phyloP scores from a whole-genome alignment of 495 filamentous ascomycete genomes.

The Tricharina praecox region DNA sequence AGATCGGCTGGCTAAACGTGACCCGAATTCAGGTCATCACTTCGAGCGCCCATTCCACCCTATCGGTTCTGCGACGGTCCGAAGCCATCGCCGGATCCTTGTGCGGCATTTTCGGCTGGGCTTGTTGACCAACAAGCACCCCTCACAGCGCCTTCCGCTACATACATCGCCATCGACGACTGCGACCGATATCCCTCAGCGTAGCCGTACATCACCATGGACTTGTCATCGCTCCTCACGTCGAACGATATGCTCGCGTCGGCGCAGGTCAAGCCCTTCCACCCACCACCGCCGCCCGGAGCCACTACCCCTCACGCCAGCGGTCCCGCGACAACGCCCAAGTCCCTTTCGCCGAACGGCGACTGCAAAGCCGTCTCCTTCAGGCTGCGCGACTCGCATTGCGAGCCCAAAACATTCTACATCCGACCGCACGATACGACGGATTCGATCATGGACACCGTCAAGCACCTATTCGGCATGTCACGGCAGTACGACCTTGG shows the following conservation, averaged over 20 bases:
- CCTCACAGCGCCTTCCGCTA: conserved; percentile 1
- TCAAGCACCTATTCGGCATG: conserved; percentile 94
- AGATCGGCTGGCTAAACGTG: neutral
- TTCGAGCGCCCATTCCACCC: neutral
- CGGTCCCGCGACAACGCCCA: conserved; percentile 22
- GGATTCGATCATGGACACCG: conserved; percentile 85
- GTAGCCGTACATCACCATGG: neutral
- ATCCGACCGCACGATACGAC: conserved; percentile 89
- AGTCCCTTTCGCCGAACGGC: conserved; percentile 35
- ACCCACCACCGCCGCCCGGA: neutral
- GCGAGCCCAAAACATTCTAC: conserved; percentile 62
- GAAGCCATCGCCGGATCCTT: conserved; percentile 1
- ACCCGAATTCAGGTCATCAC: neutral
- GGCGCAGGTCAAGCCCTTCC: conserved; percentile 12
- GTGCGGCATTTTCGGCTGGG: conserved; percentile 5
- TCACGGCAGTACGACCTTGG: conserved; percentile 46
- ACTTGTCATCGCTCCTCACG: conserved; percentile 13
- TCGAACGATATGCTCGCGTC: conserved; percentile 12
- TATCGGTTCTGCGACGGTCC: neutral
- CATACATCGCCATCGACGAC: neutral
- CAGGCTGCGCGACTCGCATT: conserved; percentile 37
- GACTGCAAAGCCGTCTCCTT: conserved; percentile 70
- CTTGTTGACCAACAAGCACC: conserved; percentile 4
- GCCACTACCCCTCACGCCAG: conserved; percentile 19
- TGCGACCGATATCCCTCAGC: neutral